These are phyloP conservation scores for Spergularia marina DNA, from an alignment of 148 eudicot species.

Conservation along the genomic window DNA sequence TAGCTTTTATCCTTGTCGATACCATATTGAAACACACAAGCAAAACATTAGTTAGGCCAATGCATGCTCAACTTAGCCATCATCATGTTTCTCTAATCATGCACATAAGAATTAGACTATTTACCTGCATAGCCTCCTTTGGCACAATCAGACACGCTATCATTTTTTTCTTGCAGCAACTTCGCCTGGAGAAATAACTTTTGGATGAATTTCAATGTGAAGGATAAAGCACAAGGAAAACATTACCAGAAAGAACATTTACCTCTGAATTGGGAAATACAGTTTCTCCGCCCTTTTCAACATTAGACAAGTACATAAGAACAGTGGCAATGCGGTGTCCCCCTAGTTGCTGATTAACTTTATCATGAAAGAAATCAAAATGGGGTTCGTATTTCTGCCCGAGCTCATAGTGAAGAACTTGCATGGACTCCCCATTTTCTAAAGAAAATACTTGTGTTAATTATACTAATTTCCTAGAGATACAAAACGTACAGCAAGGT, in stretches of 20 bases:
- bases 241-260: not conserved
- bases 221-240: not conserved
- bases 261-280: constrained; percentile 79
- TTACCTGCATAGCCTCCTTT: constrained; percentile 78
- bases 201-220: not conserved
- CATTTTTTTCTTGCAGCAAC: constrained; percentile 56
- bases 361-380: constrained; percentile 74
- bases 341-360: constrained; percentile 63
- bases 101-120: not conserved
- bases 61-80: not conserved
- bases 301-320: constrained; percentile 84
- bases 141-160: constrained; percentile 78
- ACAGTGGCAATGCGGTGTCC: constrained; percentile 90
- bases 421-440: constrained; percentile 93
- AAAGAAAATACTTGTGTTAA: constrained; percentile 17
- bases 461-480: not conserved
- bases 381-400: constrained; percentile 95
- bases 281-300: constrained; percentile 87
- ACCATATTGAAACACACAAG: not conserved
- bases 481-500: not conserved
- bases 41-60: not conserved
- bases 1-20: not conserved
- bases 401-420: constrained; percentile 72
- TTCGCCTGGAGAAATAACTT: constrained; percentile 37
- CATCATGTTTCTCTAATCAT: not conserved